Base-by-base conservation (phyloP, 2,329 filamentous ascomycete species). In the Phaeosphaeria sp. region DNA sequence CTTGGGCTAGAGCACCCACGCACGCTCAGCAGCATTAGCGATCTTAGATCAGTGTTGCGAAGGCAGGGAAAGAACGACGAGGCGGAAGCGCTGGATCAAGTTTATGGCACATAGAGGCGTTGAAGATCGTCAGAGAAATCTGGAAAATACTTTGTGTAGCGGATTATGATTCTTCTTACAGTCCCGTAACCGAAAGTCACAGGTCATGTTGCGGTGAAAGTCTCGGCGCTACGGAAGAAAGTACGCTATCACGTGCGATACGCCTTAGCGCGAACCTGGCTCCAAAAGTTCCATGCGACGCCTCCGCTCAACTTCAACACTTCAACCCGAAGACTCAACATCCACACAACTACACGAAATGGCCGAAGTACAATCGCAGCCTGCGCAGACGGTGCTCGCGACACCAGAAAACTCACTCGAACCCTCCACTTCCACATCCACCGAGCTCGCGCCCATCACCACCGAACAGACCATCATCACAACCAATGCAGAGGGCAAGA, bases 401-500 rank as follows among this genome's bases (percentile, higher is more conserved):
- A 43, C 59, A 3, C 20, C 55, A 41, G 54, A 59, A 30, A 41
- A 46, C 1, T 50, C 73, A 11, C 63, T 62, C 39, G 62, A 63
- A 49, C 62, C 70, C 17, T 50, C 67, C 18, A 58, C 62, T 11
- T 65, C 67, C 18, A 58, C 62, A 15, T 65, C 68, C 5, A 69
- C 66, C 1, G 69, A 68, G 41, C 67, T 72, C 47, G 63, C 65
- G 11, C 65, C 68, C 30, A 58, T 64, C 41, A 65, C 64, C 27
- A 66, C 64, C 6, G 71, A 73, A 54, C 69, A 73, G 49, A 67
- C 63, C 7, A 70, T 72, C 52, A 72, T 73, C 46, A 73, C 71
- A 6, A 75, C 72, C 55, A 76, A 76, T 60, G 77, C 79, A 6
- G 76, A 81, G 52, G 78, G 76, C 80, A 82, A 88, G 68, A 92